Evolutionary conservation across 208 protist species (phyloP).

Genomic region (Leishmania aethiopica): DNA sequence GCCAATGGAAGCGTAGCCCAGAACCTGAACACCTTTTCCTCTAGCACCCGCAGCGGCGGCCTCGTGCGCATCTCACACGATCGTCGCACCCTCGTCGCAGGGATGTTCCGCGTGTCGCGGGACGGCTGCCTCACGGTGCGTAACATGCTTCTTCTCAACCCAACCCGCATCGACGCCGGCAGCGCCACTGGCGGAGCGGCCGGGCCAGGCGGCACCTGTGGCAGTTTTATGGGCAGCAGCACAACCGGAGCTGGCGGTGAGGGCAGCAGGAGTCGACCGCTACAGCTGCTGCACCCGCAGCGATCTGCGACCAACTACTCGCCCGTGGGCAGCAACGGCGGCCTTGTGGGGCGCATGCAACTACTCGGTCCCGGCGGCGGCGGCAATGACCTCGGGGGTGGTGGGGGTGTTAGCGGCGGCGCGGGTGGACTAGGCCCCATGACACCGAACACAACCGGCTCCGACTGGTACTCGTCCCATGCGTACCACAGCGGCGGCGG

Average conservation of each 20-base stretch:
- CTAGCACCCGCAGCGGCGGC: slow-evolving; percentile 16
- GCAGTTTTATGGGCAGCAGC: slow-evolving; percentile 5
- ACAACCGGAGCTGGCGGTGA: not conserved
- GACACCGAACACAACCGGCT: slow-evolving; percentile 22
- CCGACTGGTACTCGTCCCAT: slow-evolving; percentile 26
- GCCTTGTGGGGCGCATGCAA: slow-evolving; percentile 13
- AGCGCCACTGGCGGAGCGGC: not conserved
- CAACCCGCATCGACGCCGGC: slow-evolving; percentile 34
- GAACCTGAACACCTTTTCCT: not conserved
- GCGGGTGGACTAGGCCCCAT: not conserved
- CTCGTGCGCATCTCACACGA: slow-evolving; percentile 69
- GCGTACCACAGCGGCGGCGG: slow-evolving; percentile 8
- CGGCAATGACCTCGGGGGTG: slow-evolving; percentile 7
- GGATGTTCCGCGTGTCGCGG: slow-evolving; percentile 73
- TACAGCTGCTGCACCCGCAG: slow-evolving; percentile 40
- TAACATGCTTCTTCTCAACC: slow-evolving; percentile 82
- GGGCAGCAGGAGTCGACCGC: not conserved
- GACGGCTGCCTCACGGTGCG: slow-evolving; percentile 83
- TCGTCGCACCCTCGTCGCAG: slow-evolving; percentile 54
- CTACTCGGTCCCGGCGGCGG: slow-evolving; percentile 13
- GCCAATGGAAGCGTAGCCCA: not conserved
- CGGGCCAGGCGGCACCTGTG: not conserved
- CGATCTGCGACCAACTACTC: slow-evolving; percentile 21
- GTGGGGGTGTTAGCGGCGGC: not conserved
- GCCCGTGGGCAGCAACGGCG: slow-evolving; percentile 23